Percentiles rank a stretch among this genome's conserved stretches.
These are phyloP conservation scores for Rhodamnia rubescens DNA, from an alignment of 345 rosid species.

Conservation along the genomic window DNA sequence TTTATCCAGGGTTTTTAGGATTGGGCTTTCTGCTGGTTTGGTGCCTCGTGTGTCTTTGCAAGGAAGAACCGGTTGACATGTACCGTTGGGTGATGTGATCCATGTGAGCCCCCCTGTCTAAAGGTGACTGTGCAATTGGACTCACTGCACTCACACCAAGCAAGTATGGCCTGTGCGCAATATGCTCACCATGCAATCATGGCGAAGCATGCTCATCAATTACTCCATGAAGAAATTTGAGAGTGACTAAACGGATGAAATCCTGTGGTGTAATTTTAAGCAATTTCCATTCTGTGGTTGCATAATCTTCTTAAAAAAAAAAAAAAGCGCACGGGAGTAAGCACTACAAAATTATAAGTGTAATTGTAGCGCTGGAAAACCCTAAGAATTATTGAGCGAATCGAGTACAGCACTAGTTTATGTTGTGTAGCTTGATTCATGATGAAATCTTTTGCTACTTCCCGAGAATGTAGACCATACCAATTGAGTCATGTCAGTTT, in stretches of 20 bases:
- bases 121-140: not conserved
- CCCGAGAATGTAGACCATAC: not conserved
- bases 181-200: not conserved
- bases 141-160: no score
- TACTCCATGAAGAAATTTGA: not conserved
- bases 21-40: not conserved
- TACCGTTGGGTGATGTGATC: not conserved
- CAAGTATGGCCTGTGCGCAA: not conserved
- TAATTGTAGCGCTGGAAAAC: not conserved
- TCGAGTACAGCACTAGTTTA: not conserved
- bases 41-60: not conserved
- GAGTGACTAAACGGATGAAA: not conserved
- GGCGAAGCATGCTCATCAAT: not conserved
- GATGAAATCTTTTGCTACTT: not conserved
- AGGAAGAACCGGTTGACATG: not conserved
- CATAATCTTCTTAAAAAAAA: not conserved
- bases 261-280: no score
- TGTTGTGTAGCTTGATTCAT: not conserved
- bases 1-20: not conserved
- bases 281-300: not conserved
- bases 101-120: not conserved
- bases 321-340: no score
- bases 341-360: not conserved
- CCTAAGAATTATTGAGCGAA: not conserved
- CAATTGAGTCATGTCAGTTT: not conserved